Evolutionary conservation across 805 yeast species (phyloP), one percentile per base, ranked within the genome.

Genomic region (Kodamaea lidongshanica): DNA sequence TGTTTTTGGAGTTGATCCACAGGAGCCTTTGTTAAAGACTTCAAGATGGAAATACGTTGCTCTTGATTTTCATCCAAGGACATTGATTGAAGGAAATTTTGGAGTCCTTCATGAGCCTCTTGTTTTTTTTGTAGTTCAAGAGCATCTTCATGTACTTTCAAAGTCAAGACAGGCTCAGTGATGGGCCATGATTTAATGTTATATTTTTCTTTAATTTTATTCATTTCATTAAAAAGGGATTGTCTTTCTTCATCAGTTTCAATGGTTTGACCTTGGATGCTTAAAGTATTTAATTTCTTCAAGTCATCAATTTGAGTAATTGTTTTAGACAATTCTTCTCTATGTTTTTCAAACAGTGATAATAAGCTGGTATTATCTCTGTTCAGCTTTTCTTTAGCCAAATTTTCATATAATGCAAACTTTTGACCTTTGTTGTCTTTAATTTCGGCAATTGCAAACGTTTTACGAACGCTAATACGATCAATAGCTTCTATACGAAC

Each of bases 401-500:
- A 74, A 23, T 67, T 64, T 53, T 82, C 82, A 61, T 82, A 87
- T 40, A 70, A 62, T 16, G 83, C 89, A 67, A 88, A 85, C 56
- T 86, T 89, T 50, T 87, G 88, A 72, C 96, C 97, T 58, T 82
- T 77, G 49, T 84, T 80, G 52, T 71, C 77, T 60, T 85, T 74
- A 53, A 89, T 84, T 52, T 89, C 96, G 2, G 96, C 95, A 36
- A 89, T 77, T 7, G 96, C 87, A 63, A 89, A 89, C 38, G 71
- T 74, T 58, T 89, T 89, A 37, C 79, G 68, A 11, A 88, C 73
- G 11, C 94, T 79, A 23, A 87, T 58, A 23, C 95, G 94, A 41
- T 95, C 79, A 20, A 87, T 80, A 19, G 85, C 74, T 57, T 89
- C 95, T 35, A 89, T 85, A 57, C 97, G 76, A 10, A 92, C 97